A percentile compares a stretch with the other conserved stretches of the same genome.
phyloP scores from a whole-genome alignment of 129 eudicot species.

The Cynara cardunculus region DNA sequence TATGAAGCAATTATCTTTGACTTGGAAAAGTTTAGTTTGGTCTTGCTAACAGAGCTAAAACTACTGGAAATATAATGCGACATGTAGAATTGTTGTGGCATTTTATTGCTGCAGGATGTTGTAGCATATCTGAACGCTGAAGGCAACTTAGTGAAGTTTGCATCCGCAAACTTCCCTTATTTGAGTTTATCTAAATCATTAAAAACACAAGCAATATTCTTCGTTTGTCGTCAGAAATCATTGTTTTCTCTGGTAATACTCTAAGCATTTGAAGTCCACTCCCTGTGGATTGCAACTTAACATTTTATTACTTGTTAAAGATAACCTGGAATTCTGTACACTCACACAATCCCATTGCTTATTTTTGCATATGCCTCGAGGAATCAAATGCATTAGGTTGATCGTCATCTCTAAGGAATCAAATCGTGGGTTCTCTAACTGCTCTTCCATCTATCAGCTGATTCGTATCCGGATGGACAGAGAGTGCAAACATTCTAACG shows the following conservation, averaged over 20 bases:
- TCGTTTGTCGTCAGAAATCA: not conserved
- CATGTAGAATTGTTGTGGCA: no score
- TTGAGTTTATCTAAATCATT: not conserved
- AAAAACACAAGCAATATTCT: not conserved
- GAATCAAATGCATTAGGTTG: not conserved
- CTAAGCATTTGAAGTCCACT: not conserved
- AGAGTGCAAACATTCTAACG: not conserved
- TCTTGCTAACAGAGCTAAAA: no score
- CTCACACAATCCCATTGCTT: not conserved
- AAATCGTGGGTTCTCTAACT: not conserved
- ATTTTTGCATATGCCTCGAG: not conserved
- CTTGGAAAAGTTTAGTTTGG: no score
- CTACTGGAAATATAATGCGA: no score
- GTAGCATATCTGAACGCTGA: no score
- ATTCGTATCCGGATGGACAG: not conserved
- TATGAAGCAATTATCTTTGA: no score
- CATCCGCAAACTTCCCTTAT: not conserved
- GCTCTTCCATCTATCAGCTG: not conserved
- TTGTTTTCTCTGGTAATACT: not conserved
- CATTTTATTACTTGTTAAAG: not conserved
- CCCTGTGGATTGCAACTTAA: not conserved
- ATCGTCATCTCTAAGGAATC: not conserved
- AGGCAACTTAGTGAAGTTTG: not conserved
- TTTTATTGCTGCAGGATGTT: no score
- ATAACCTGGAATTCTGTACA: not conserved